Percentiles rank a stretch among this genome's conserved stretches.
These are phyloP conservation scores for Ceratobasidium sp. DNA, from an alignment of 1,284 basidiomycete species.

Conservation along the genomic window DNA sequence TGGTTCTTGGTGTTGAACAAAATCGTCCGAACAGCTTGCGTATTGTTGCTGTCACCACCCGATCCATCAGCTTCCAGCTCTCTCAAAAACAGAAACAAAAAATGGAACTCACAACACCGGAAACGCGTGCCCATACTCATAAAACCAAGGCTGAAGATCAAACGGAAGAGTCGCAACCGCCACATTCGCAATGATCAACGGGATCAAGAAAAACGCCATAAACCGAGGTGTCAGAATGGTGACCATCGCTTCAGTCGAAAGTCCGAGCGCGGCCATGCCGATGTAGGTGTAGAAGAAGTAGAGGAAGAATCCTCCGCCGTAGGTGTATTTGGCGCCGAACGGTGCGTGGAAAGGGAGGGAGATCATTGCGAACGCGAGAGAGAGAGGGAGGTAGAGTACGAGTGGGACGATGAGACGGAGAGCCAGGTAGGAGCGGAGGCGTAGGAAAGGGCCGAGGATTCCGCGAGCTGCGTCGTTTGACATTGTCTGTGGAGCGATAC, in stretches of 20 bases:
- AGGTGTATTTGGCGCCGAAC: conserved; percentile 56
- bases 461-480: conserved; percentile 58
- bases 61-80: no score
- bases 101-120: conserved; percentile 56
- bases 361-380: conserved; percentile 61
- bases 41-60: neutral
- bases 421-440: conserved; percentile 56
- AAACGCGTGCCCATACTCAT: conserved; percentile 56
- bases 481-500: conserved; percentile 58
- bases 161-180: conserved; percentile 59
- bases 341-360: conserved; percentile 59
- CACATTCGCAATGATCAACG: conserved; percentile 60
- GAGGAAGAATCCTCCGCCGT: conserved; percentile 63
- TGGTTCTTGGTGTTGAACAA: conserved; percentile 66
- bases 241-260: conserved; percentile 58
- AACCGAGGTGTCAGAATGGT: conserved; percentile 50
- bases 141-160: conserved; percentile 61
- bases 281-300: conserved; percentile 59
- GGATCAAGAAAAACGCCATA: conserved; percentile 49
- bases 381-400: conserved; percentile 57
- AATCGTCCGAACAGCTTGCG: conserved; percentile 59
- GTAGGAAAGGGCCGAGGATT: conserved; percentile 60
- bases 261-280: conserved; percentile 52
- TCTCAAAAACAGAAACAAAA: neutral
- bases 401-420: conserved; percentile 58